Evolutionary conservation across 345 rosid genomes (phyloP), one percentile per base, ranked within the genome.

Genomic region (Salix viminalis): DNA sequence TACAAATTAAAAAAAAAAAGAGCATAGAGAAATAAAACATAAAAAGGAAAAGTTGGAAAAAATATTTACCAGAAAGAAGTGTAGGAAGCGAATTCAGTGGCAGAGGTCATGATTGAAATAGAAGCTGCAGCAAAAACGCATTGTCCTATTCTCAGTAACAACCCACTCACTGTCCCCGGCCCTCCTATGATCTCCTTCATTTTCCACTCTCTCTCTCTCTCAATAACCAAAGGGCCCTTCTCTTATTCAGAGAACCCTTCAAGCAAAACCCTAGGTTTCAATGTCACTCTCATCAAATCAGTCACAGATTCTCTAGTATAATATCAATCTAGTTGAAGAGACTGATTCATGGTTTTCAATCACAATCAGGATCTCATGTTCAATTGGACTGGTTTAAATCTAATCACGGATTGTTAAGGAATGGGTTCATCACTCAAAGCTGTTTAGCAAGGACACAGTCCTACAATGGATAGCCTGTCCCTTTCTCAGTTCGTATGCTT

Each of bases 161-260:
- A 69, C 52, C 98, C 97, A 84, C 91, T 88, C 74, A 83, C 76
- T 14, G 94, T 85, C 70, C 97, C 98, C 2, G 98, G 98, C 69
- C 98, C 85, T 70, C 98, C 97, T 19, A 91, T 68, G 74, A 89
- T 50, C 86, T 87, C 89, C 89, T 90, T 94, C 98, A 94, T 91
- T 41, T 78, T 68, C 44, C 77, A 7, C 12, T 61, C 44, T 0
- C 44, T 41, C 44, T 41, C 44, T 41, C 70, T 41, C 34, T 32
- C 67, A 5, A 65, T 60, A 14, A n/a, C 65, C 9, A 28, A 16
- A 30, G 70, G 56, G 34, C 69, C 52, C 62, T 73, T 36, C 42
- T n/a, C 30, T 32, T 10, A 11, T 39, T 21, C 58, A 65, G 56
- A 54, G 61, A 21, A 52, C 48, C 70, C 32, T 5, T 4, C n/a